These are phyloP conservation scores for Dalbergia oliveri DNA, from an alignment of 306 rosid genomes.

Conservation along the genomic window DNA sequence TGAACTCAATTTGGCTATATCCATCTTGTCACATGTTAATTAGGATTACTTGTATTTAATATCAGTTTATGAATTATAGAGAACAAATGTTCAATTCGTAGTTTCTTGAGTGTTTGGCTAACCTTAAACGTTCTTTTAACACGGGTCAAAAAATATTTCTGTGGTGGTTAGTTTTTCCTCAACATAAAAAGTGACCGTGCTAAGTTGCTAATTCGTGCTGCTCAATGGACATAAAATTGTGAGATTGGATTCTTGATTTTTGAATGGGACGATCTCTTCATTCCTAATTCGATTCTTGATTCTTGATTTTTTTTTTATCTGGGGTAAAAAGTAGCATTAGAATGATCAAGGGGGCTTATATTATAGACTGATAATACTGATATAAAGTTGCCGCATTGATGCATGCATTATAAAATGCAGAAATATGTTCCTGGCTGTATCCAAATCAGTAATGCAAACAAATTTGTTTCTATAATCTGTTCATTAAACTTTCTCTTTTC, in stretches of 20 bases:
- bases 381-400: too few species aligned
- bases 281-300: too few species aligned
- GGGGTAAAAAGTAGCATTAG: too few species aligned
- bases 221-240: background rate
- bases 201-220: background rate
- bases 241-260: background rate
- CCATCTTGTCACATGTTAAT: background rate
- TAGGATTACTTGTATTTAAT: background rate
- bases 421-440: too few species aligned
- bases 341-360: too few species aligned
- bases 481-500: too few species aligned
- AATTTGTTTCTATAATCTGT: too few species aligned
- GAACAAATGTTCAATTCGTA: background rate
- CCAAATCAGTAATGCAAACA: too few species aligned
- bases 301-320: too few species aligned
- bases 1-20: slow-evolving; percentile 23
- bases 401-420: too few species aligned
- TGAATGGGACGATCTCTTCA: background rate
- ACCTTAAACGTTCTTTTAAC: background rate
- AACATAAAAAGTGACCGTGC: background rate
- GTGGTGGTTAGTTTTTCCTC: background rate
- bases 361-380: too few species aligned
- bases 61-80: background rate
- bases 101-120: slow-evolving; percentile 1
- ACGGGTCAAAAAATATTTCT: background rate